Evolutionary conservation across 306 rosid species (phyloP), one percentile per base, ranked within the genome.

Genomic region (Medicago truncatula): DNA sequence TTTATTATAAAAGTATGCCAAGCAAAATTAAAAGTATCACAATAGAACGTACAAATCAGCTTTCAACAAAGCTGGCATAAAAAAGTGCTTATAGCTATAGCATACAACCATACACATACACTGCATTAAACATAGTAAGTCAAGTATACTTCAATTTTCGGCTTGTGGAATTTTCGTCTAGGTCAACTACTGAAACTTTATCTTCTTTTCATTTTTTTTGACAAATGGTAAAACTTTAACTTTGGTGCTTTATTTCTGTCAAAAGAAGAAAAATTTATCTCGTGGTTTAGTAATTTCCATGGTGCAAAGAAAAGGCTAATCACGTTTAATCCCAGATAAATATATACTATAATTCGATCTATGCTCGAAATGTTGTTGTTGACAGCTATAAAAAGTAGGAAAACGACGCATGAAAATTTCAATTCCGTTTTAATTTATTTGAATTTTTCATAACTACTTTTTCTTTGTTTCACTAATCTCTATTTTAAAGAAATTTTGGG

Each of bases 171-270:
- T 28, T 28, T 28, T 28, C 31, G 31, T 28, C 1, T 28, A 28
- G 31, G 76, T 82, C 76, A 82, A 75, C 46, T 14, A 1, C 15
- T 62, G 82, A 78, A 63, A 78, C 56, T 40, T 28, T 28, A 28
- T 39, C 43, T 28, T 28, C 4, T 28, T 28, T 28, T 28, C 0
- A 3, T 28, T 0, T 39, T 38, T 39, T 39, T 41, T 41, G 12
- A 41, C 47, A 43, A 9, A 43, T 43, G 12, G 14, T 43, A 5
- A 43, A 43, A 44, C n/a, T 44, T 44, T 12, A 44, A 44, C 50
- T 44, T 44, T 44, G 4, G n/a, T 44, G 50, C 50, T 44, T 11
- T 44, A n/a, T 44, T 44, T 44, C 50, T 44, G 50, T 44, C 50
- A 44, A 44, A 44, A 44, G 50, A 44, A 44, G n/a, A 44, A 44